Evolutionary conservation across 208 protist genomes (phyloP).

Genomic region (Leishmania lainsoni): DNA sequence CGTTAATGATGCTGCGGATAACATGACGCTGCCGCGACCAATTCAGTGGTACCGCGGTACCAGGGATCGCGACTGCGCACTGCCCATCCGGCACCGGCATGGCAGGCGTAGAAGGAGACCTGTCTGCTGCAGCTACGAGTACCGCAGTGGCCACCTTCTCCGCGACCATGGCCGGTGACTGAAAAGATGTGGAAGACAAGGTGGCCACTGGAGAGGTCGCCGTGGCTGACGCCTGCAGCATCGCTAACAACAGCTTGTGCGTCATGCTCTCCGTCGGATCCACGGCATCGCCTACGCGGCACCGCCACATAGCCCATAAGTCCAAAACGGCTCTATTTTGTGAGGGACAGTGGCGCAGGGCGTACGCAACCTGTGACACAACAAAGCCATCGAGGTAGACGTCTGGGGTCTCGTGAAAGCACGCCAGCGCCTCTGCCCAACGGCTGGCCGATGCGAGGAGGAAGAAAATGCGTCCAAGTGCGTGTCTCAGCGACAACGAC

Average conservation of each 20-base stretch:
- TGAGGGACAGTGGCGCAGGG: constrained; percentile 28
- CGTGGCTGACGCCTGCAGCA: constrained; percentile 35
- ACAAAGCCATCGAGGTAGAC: constrained; percentile 55
- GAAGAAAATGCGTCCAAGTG: constrained; percentile 48
- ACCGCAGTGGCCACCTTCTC: constrained; percentile 20
- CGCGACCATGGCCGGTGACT: constrained; percentile 1
- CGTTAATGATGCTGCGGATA: constrained; percentile 37
- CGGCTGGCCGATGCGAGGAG: constrained; percentile 52
- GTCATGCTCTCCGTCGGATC: constrained; percentile 55
- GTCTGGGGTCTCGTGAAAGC: constrained; percentile 39
- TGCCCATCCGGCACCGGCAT: neutral
- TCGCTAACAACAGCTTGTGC: constrained; percentile 48
- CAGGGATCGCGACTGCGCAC: neutral
- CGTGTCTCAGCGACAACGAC: neutral
- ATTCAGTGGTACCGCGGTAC: constrained; percentile 38
- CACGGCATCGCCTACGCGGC: constrained; percentile 50
- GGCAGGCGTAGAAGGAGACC: neutral
- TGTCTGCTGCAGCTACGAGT: constrained; percentile 14
- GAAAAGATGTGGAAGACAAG: constrained; percentile 15
- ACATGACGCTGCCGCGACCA: constrained; percentile 33
- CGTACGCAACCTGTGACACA: constrained; percentile 57
- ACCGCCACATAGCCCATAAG: constrained; percentile 74
- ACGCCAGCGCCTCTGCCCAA: constrained; percentile 51
- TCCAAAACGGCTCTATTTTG: constrained; percentile 40
- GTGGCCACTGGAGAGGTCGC: constrained; percentile 25